phyloP scores from a whole-genome alignment of 306 rosid species.

The Castanopsis chinensis region DNA sequence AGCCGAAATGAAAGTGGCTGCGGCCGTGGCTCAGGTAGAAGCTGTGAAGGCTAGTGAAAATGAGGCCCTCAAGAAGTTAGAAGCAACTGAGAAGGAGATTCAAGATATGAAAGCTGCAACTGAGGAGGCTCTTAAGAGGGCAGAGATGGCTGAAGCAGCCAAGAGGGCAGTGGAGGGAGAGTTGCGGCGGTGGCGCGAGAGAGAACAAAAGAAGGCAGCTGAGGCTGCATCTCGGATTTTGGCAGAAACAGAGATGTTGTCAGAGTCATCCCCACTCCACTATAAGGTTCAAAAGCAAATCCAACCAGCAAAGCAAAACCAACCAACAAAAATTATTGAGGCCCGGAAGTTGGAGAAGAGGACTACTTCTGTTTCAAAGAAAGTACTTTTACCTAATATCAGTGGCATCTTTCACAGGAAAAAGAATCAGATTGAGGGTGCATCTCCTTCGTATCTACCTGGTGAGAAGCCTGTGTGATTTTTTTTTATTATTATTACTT shows the following conservation, averaged over 20 bases:
- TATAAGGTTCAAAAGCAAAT: constrained; percentile 56
- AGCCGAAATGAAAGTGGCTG: constrained; percentile 93
- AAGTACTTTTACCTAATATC: constrained; percentile 67
- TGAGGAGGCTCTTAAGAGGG: constrained; percentile 69
- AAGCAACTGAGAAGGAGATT: constrained; percentile 72
- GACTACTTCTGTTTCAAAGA: constrained; percentile 63
- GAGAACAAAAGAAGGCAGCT: constrained; percentile 87
- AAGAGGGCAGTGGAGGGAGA: constrained; percentile 92
- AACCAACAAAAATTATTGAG: constrained; percentile 42
- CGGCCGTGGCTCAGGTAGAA: constrained; percentile 93
- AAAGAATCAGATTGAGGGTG: constrained; percentile 82
- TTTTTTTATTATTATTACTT: background rate
- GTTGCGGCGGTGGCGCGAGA: constrained; percentile 84
- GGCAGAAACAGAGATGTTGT: constrained; percentile 57
- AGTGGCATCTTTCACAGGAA: constrained; percentile 73
- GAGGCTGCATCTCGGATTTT: constrained; percentile 87
- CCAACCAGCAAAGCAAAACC: constrained; percentile 40
- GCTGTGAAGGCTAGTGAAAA: constrained; percentile 99
- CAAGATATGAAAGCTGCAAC: constrained; percentile 72
- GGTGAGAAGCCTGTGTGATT: constrained; percentile 68
- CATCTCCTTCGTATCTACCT: constrained; percentile 88
- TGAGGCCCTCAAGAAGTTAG: constrained; percentile 66
- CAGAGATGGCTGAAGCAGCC: constrained; percentile 96
- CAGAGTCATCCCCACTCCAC: constrained; percentile 70
- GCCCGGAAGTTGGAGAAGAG: constrained; percentile 58